phyloP scores from a whole-genome alignment of 163 green algal genomes.

The Prototheca cutis region DNA sequence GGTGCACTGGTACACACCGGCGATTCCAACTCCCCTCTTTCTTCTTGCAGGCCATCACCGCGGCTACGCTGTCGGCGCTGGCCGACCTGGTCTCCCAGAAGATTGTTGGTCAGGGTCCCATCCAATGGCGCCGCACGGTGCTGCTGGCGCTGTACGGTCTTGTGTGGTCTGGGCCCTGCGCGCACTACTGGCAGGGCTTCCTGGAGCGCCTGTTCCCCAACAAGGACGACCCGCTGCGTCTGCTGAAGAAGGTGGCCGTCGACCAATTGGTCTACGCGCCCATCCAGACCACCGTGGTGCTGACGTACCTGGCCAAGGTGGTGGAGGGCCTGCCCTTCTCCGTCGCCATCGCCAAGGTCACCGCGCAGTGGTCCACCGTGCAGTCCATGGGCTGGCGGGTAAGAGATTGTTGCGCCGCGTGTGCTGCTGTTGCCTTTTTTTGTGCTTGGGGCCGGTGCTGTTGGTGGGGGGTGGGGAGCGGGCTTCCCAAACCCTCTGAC shows the following conservation, averaged over 20 bases:
- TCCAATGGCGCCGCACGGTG: constrained; percentile 21
- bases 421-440: no score
- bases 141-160: constrained; percentile 26
- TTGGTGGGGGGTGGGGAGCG: background rate
- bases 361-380: constrained; percentile 8
- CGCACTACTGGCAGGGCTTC: constrained; percentile 61
- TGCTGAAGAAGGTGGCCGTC: constrained; percentile 38
- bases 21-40: no score
- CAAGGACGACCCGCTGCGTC: constrained; percentile 25
- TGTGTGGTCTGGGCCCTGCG: constrained; percentile 41
- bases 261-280: constrained; percentile 72
- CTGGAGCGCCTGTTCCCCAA: constrained; percentile 44
- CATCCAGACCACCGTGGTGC: constrained; percentile 56
- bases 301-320: constrained; percentile 33
- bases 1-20: no score
- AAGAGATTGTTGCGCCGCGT: no score
- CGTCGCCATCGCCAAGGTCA: constrained; percentile 16
- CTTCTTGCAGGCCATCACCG: constrained; percentile 21
- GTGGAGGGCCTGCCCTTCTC: constrained; percentile 27
- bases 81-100: constrained; percentile 23
- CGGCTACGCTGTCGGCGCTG: constrained; percentile 3
- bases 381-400: constrained; percentile 17
- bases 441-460: background rate
- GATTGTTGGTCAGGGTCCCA: background rate
- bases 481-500: background rate